Evolutionary conservation across 108 stramenopile genomes (phyloP).

Genomic region (Nitzschia sp.): DNA sequence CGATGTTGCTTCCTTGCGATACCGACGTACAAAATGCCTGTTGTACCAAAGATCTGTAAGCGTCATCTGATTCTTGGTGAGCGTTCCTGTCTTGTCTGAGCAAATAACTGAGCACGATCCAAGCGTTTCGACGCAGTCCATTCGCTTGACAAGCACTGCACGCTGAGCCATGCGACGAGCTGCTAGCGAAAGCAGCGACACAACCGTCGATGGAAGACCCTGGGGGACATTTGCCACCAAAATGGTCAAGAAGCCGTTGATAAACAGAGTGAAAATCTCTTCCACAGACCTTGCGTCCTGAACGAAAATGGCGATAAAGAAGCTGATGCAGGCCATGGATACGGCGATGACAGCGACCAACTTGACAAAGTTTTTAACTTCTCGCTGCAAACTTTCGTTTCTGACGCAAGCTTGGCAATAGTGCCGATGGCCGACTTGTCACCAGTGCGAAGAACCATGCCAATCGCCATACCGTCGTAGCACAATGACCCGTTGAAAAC

Average conservation of each 20-base stretch:
- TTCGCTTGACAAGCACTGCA: slow-evolving; percentile 85
- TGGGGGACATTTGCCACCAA: slow-evolving; percentile 97
- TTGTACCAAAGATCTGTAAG: slow-evolving; percentile 37
- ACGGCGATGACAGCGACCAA: slow-evolving; percentile 76
- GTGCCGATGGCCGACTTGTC: slow-evolving; percentile 94
- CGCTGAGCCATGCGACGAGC: slow-evolving; percentile 80
- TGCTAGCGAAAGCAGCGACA: slow-evolving; percentile 83
- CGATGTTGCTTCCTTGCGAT: neutral
- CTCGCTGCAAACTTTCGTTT: slow-evolving; percentile 77
- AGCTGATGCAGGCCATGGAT: slow-evolving; percentile 74
- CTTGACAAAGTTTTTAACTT: slow-evolving; percentile 89
- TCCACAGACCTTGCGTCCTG: slow-evolving; percentile 41
- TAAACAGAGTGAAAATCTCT: slow-evolving; percentile 61
- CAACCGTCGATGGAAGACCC: slow-evolving; percentile 92
- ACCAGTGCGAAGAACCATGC: slow-evolving; percentile 79
- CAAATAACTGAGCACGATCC: slow-evolving; percentile 93
- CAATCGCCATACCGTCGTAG: slow-evolving; percentile 78
- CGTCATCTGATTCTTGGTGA: slow-evolving; percentile 94
- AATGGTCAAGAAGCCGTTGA: slow-evolving; percentile 71
- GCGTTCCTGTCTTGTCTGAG: slow-evolving; percentile 98
- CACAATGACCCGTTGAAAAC: slow-evolving; percentile 86
- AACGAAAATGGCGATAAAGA: slow-evolving; percentile 72
- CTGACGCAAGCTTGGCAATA: slow-evolving; percentile 78
- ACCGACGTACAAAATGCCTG: slow-evolving; percentile 32
- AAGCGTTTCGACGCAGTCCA: slow-evolving; percentile 95